Conservation (phyloP, 2,329 filamentous ascomycete species). For the Tolypocladium tundrense region DNA sequence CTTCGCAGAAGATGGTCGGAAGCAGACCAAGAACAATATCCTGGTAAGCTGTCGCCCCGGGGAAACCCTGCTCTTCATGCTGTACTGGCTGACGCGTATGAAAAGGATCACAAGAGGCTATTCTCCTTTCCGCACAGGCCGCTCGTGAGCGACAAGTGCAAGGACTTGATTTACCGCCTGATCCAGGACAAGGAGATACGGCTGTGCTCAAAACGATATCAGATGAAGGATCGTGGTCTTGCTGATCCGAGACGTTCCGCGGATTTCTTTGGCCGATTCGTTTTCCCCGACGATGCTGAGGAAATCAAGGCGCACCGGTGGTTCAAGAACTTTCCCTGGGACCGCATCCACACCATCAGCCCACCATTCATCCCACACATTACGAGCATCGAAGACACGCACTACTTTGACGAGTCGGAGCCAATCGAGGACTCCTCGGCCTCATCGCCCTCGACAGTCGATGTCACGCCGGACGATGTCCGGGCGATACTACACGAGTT, state of each 20-base stretch:
- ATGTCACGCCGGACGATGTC: conserved; percentile 19
- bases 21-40: conserved; percentile 80
- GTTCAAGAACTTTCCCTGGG: conserved; percentile 74
- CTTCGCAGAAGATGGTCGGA: conserved; percentile 63
- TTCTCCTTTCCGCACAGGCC: conserved; percentile 62
- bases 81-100: not conserved
- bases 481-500: conserved; percentile 25
- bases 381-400: conserved; percentile 58
- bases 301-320: conserved; percentile 86
- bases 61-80: not conserved
- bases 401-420: conserved; percentile 82
- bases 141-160: conserved; percentile 57
- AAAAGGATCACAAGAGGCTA: conserved; percentile 57
- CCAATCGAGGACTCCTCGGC: conserved; percentile 55
- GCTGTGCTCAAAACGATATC: conserved; percentile 67
- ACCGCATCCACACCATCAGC: conserved; percentile 54
- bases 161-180: conserved; percentile 64
- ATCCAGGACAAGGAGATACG: conserved; percentile 66
- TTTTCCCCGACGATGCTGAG: conserved; percentile 74
- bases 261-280: conserved; percentile 41
- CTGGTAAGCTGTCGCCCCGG: conserved; percentile 39
- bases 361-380: conserved; percentile 78
- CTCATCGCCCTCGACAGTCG: conserved; percentile 27
- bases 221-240: conserved; percentile 45
- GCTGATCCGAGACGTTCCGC: conserved; percentile 9